phyloP scores from a whole-genome alignment of 345 rosid genomes.

The Populus deltoides region DNA sequence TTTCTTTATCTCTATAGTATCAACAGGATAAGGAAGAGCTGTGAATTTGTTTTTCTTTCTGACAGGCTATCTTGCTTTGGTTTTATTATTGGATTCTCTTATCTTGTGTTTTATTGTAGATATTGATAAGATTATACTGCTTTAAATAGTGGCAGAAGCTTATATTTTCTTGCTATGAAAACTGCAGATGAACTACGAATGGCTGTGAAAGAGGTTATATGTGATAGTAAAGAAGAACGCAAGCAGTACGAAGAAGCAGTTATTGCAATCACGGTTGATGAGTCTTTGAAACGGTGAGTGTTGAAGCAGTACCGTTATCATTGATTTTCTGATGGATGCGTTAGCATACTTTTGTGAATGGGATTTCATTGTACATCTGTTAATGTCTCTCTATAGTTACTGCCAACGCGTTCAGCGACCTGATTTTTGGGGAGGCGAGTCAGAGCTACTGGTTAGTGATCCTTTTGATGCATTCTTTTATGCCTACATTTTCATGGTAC shows the following conservation, averaged over 20 bases:
- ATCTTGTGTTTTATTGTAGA: neutral
- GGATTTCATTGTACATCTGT: slow-evolving; percentile 5
- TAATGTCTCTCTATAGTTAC: slow-evolving; percentile 43
- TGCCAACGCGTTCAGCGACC: slow-evolving; percentile 66
- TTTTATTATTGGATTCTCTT: neutral
- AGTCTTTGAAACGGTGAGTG: slow-evolving; percentile 68
- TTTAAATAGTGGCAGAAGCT: slow-evolving; percentile 4
- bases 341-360: neutral
- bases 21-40: neutral
- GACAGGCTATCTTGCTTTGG: neutral
- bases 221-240: slow-evolving; percentile 57
- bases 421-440: slow-evolving; percentile 96
- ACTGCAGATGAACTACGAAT: slow-evolving; percentile 66
- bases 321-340: slow-evolving; percentile 6
- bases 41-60: neutral
- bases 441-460: slow-evolving; percentile 78
- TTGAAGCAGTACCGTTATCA: neutral
- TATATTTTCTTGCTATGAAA: slow-evolving; percentile 2
- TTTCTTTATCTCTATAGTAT: too few relatives aligned
- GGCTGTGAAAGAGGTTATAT: slow-evolving; percentile 87
- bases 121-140: neutral
- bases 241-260: slow-evolving; percentile 70
- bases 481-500: neutral
- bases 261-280: slow-evolving; percentile 74
- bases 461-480: slow-evolving; percentile 9